Conservation (phyloP, 202 grass and related monocot species). For the Setaria italica region DNA sequence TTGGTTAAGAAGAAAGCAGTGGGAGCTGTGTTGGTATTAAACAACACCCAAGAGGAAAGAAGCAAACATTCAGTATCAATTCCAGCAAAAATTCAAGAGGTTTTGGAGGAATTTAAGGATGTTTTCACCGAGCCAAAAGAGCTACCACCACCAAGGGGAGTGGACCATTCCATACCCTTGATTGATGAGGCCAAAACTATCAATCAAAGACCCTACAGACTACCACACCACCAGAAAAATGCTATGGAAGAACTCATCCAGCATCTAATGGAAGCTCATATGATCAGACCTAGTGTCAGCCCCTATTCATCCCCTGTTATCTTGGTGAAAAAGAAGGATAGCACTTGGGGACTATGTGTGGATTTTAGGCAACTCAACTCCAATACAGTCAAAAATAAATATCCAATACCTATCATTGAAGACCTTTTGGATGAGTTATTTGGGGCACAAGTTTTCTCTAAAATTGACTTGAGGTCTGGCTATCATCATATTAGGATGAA, state of each 20-base stretch:
- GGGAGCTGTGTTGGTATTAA: rapidly evolving
- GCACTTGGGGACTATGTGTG: no score
- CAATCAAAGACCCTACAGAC: neutral
- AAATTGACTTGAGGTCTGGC: no score
- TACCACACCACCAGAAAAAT: neutral
- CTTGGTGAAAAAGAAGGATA: no score
- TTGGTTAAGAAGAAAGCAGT: neutral
- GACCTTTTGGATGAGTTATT: no score
- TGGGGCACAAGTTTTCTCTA: no score
- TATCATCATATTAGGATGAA: no score
- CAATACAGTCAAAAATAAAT: no score
- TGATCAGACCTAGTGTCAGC: neutral
- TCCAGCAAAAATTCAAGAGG: no score
- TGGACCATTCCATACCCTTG: neutral
- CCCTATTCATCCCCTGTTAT: no score
- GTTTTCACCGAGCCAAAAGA: neutral
- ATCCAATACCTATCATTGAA: no score
- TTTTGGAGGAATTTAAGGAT: neutral
- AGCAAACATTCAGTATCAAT: neutral
- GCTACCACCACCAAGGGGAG: rapidly evolving
- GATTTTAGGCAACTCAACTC: no score
- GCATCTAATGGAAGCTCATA: rapidly evolving
- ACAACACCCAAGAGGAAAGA: no score
- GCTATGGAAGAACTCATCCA: neutral
- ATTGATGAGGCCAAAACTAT: rapidly evolving